Evolutionary conservation across 1,284 basidiomycete species (phyloP).

Genomic region (Volvariella volvacea): DNA sequence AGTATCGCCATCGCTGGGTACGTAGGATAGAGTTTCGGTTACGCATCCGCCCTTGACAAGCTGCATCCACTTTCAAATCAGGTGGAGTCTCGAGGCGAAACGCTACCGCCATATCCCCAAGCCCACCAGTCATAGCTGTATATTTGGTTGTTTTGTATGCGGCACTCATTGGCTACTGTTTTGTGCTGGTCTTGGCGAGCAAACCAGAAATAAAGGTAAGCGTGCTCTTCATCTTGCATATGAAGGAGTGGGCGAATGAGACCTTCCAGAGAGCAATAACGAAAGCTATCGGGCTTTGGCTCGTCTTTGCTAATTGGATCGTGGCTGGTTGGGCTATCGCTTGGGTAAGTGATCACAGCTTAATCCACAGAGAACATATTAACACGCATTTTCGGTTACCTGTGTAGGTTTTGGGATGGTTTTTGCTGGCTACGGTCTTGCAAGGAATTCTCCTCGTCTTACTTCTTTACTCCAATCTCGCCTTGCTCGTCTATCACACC

Average conservation of each 20-base stretch:
- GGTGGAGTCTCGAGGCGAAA: constrained; percentile 27
- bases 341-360: constrained; percentile 51
- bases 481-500: constrained; percentile 60
- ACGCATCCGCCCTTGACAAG: too few relatives aligned
- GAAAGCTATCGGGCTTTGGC: constrained; percentile 70
- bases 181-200: constrained; percentile 65
- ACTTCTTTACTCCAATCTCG: constrained; percentile 61
- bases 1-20: constrained; percentile 49
- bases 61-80: too few relatives aligned
- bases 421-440: constrained; percentile 53
- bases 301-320: constrained; percentile 77
- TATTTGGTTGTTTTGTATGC: constrained; percentile 62
- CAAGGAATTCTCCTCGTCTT: constrained; percentile 54
- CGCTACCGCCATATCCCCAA: constrained; percentile 71
- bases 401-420: constrained; percentile 56
- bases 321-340: constrained; percentile 81
- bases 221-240: constrained; percentile 6
- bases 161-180: constrained; percentile 73
- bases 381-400: background rate
- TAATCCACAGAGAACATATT: background rate
- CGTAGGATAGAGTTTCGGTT: constrained; percentile 10
- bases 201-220: constrained; percentile 80
- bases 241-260: background rate
- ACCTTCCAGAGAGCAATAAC: constrained; percentile 49
- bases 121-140: constrained; percentile 51